Percentiles rank a stretch among this genome's conserved stretches.
Evolutionary conservation across 768 basidiomycete genomes (phyloP).

Genomic region (Pisolithus microcarpus): DNA sequence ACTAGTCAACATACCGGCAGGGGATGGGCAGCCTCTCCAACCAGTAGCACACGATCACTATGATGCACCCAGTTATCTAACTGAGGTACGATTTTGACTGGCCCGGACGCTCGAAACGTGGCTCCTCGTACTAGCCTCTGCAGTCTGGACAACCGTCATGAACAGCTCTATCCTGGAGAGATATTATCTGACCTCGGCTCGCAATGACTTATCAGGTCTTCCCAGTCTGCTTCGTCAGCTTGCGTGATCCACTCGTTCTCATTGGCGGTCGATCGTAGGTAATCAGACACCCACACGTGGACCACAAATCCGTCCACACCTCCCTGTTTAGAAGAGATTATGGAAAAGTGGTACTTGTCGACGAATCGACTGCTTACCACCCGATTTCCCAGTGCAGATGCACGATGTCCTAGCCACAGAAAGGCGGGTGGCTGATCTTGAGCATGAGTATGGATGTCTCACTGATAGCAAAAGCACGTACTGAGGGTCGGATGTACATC

Average conservation of each 20-base stretch:
- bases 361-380: slow-evolving; percentile 10
- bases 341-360: background rate
- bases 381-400: slow-evolving; percentile 16
- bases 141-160: slow-evolving; percentile 20
- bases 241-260: slow-evolving; percentile 30
- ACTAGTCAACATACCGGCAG: slow-evolving; percentile 35
- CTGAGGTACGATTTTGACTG: slow-evolving; percentile 31
- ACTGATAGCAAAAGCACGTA: slow-evolving; percentile 5
- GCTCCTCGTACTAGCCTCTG: slow-evolving; percentile 32
- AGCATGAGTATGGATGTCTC: background rate
- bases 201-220: slow-evolving; percentile 20
- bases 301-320: slow-evolving; percentile 30
- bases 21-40: slow-evolving; percentile 60
- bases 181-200: slow-evolving; percentile 31
- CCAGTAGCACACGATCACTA: slow-evolving; percentile 39
- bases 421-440: slow-evolving; percentile 5
- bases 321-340: slow-evolving; percentile 24
- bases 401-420: slow-evolving; percentile 19
- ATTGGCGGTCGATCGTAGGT: slow-evolving; percentile 19
- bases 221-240: slow-evolving; percentile 28
- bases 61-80: slow-evolving; percentile 47
- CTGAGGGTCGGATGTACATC: slow-evolving; percentile 19
- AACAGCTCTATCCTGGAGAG: background rate
- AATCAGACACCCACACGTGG: slow-evolving; percentile 21
- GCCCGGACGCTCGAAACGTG: slow-evolving; percentile 28